Evolutionary conservation across 108 stramenopile genomes (phyloP), one percentile per base, ranked within the genome.

Genomic region (Thalassiosira profunda): DNA sequence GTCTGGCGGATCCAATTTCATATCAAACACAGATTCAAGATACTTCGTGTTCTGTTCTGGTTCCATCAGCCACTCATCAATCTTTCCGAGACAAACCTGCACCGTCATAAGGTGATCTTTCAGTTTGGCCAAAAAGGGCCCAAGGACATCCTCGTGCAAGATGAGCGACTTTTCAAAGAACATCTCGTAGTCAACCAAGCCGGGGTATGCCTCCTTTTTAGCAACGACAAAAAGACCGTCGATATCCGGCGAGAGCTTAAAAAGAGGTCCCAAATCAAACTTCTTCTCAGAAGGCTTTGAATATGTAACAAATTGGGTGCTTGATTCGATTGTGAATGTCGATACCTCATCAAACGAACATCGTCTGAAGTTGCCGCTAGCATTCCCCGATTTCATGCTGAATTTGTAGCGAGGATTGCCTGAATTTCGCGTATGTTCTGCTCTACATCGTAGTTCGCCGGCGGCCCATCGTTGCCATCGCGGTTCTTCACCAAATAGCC

Each of bases 131-230:
- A 71, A 36, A 43, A 71, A 71, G 14, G 37, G 25, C 23, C 24
- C 34, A 11, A 71, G 28, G 8, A 54, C 62, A 14, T 42, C 51
- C 2, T 71, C 62, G 21, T 71, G 69, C 3, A 70, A 52, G 12
- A 70, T 35, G n/a, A 70, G 48, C 25, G 69, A 60, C 14, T 25
- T 62, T 7, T 46, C 15, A 34, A 70, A 70, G 34, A 40, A 61
- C 9, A 25, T n/a, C 3, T 49, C 28, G 31, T 44, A 70, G 46
- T 70, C 69, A 30, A 62, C 31, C 12, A 36, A 21, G 1, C 0
- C 15, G 12, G 12, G 12, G 4, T 54, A 30, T 40, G 25, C 11
- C 2, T 44, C 49, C 49, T 33, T 51, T n/a, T 51, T 51, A 33
- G 15, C 14, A n/a, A 15, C 34, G 23, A 51, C 5, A 20, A 51